Base-by-base conservation (phyloP, 352 stramenopile species). In the Peronosclerospora sorghi region DNA sequence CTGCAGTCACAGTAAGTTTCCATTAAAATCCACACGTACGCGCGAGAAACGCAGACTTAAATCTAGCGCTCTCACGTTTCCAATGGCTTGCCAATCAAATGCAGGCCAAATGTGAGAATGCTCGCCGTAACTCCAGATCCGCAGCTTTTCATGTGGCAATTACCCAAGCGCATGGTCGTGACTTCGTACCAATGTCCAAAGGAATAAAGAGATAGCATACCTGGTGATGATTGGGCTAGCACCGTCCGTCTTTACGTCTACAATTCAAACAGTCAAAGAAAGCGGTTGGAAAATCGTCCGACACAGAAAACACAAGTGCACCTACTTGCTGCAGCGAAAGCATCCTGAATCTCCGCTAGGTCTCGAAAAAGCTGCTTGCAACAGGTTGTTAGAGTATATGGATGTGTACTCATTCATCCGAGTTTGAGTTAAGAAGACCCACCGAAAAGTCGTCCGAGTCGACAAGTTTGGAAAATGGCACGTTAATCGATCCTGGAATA, bases 391-490 rank as follows among this genome's bases (percentile, higher is more conserved):
- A 54, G 44, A 2, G 77, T 36, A 55, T 51, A 19, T 15, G n/a
- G 8, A 20, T 0, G 9, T n/a, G n/a, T n/a, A n/a, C n/a, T n/a
- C n/a, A n/a, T n/a, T n/a, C n/a, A n/a, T n/a, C n/a, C n/a, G n/a
- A n/a, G n/a, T n/a, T n/a, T n/a, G n/a, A n/a, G n/a, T n/a, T n/a
- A n/a, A n/a, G n/a, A n/a, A 39, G 27, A 46, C 47, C 68, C 56
- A 84, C 65, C 59, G 68, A 80, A 29, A 94, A 84, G 56, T 97
- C 84, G 6, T 94, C 68, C 19, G 80, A 55, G 5, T 68, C 54
- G 9, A 97, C 73, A 26, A 97, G 32, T 42, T 87, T 86, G 5
- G 46, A 53, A 52, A 97, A 97, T 0, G 89, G 91, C 0, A 97
- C 60, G 54, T 97, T 97, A 9, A 94, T 44, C 8, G 87, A 66